Base-by-base conservation (phyloP, 257 asterid genomes). In the Solanum stenotomum region DNA sequence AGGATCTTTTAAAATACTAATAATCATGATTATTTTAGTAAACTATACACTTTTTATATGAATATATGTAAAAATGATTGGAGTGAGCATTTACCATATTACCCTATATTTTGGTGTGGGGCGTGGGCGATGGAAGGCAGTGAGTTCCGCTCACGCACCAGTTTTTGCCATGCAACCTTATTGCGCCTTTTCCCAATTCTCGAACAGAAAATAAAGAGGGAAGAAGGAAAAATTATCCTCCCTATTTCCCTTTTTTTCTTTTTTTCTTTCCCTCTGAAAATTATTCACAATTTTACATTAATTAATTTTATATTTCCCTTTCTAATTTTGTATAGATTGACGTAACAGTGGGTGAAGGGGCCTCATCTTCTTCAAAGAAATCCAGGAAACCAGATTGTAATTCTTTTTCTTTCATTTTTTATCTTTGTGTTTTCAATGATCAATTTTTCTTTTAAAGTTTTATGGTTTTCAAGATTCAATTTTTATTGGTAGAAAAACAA, bases 361-460 rank as follows among this genome's bases (percentile, higher is more conserved):
- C 87, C 79, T 87, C 93, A 81, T 20, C 88, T 76, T 82, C 88
- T 49, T 77, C 87, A 86, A 91, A 85, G 70, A 86, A 85, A 61
- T 90, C 91, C 74, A 90, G 68, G 89, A 87, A 89, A 90, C 93
- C 93, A 46, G 88, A 88, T 25, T 91, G 93, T 91, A 44, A 91
- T 56, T 76, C 52, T 46, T 40, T 44, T n/a, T 40, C 38, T 20
- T 34, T 75, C 65, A 16, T 8, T 31, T 68, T 85, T 56, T 14
- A 46, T 52, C 15, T 20, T 16, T 86, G 23, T 40, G 22, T 31
- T 27, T 37, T 59, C 10, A 75, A 37, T 4, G 52, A 18, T 37
- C 10, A 5, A 23, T 42, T n/a, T 25, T 49, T 5, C 3, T 38
- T 3, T 68, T n/a, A 23, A 42, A n/a, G 8, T n/a, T 31, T 25